A percentile compares a stretch with the other conserved stretches of the same genome.
These are phyloP conservation scores for Hypericum perforatum DNA, from an alignment of 345 rosid genomes.

Conservation along the genomic window DNA sequence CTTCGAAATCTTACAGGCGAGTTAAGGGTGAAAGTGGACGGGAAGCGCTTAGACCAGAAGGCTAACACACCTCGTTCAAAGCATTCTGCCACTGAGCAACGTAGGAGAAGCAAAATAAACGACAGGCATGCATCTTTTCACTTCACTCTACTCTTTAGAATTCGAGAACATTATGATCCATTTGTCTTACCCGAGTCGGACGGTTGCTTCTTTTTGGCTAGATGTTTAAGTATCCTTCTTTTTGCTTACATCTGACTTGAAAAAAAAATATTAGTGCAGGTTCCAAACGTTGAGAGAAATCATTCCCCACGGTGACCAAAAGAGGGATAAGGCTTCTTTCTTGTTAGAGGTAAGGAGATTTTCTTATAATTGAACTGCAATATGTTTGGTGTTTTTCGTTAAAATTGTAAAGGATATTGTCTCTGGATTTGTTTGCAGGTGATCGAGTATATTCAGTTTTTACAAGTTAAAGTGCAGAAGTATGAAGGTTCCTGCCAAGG, in stretches of 20 bases:
- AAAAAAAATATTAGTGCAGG: constrained; percentile 40
- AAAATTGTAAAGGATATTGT: constrained; percentile 8
- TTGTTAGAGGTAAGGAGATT: constrained; percentile 59
- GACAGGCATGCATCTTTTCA: constrained; percentile 44
- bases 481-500: constrained; percentile 59
- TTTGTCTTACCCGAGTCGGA: not conserved
- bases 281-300: constrained; percentile 84
- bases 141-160: not conserved
- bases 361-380: not conserved
- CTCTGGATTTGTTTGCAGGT: constrained; percentile 40
- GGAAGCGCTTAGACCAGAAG: constrained; percentile 65
- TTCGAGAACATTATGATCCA: not conserved
- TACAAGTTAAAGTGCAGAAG: constrained; percentile 72
- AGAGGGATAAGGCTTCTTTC: constrained; percentile 93
- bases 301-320: constrained; percentile 86
- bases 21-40: constrained; percentile 54
- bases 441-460: constrained; percentile 80
- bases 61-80: constrained; percentile 84
- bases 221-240: no score
- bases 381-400: not conserved
- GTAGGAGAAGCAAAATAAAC: constrained; percentile 94
- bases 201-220: not conserved
- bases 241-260: not conserved
- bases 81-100: constrained; percentile 98
- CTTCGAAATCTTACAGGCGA: constrained; percentile 30